Conservation (phyloP, 2,329 filamentous ascomycete genomes). For the Helotiales sp. region DNA sequence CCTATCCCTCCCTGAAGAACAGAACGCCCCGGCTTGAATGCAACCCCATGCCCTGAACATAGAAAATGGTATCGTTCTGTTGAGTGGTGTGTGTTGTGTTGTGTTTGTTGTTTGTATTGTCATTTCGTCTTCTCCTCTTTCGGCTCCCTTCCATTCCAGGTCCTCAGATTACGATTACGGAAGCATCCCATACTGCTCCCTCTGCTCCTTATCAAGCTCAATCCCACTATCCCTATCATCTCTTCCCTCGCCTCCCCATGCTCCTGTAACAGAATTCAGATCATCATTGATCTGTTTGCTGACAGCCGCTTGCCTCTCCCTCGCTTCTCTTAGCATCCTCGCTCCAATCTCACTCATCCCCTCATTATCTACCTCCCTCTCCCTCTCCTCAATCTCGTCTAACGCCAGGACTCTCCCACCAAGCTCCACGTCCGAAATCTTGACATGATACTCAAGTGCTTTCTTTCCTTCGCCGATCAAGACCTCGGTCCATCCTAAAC, state of each 20-base stretch:
- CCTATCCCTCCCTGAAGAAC: too few relatives aligned
- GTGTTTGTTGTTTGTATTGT: conserved; percentile 6
- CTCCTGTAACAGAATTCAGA: conserved; percentile 20
- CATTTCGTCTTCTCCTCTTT: not conserved
- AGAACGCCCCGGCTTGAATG: not conserved
- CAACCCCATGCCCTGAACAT: conserved; percentile 4
- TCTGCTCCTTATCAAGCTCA: conserved; percentile 26
- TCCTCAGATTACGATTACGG: conserved; percentile 5
- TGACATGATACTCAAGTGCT: conserved; percentile 80
- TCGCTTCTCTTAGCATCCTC: conserved; percentile 30
- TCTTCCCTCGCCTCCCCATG: conserved; percentile 22
- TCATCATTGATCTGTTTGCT: not conserved
- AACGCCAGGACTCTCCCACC: conserved; percentile 75
- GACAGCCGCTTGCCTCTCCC: conserved; percentile 19
- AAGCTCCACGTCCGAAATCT: conserved; percentile 75
- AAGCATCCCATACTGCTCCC: conserved; percentile 5
- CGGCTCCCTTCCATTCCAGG: not conserved
- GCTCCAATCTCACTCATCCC: conserved; percentile 32
- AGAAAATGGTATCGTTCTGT: conserved; percentile 23
- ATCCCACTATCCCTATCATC: conserved; percentile 34
- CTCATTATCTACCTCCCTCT: conserved; percentile 30
- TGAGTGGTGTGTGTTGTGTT: conserved; percentile 23
- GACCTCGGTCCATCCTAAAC: conserved; percentile 85
- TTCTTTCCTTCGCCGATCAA: conserved; percentile 87
- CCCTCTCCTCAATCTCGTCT: conserved; percentile 57